phyloP scores from a whole-genome alignment of 129 eudicot species.

The Gnaphalium uliginosum region DNA sequence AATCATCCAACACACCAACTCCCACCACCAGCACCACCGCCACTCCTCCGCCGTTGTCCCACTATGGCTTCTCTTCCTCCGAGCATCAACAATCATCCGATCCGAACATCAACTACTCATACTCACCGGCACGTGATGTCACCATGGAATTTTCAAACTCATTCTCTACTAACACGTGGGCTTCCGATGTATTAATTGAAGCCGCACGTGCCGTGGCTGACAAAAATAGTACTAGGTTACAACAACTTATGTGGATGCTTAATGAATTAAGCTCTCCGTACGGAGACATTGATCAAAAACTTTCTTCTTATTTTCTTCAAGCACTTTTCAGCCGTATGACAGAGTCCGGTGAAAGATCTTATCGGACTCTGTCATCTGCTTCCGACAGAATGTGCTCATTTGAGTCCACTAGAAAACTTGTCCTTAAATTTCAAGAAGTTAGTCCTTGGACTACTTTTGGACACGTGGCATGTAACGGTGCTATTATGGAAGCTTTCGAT shows the following conservation, averaged over 20 bases:
- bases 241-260: constrained; percentile 90
- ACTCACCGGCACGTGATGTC: constrained; percentile 47
- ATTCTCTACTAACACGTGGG: constrained; percentile 59
- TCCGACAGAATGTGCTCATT: constrained; percentile 64
- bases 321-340: constrained; percentile 86
- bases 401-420: constrained; percentile 64
- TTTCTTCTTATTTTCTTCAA: constrained; percentile 75
- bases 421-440: constrained; percentile 84
- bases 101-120: constrained; percentile 40
- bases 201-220: constrained; percentile 76
- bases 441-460: constrained; percentile 99
- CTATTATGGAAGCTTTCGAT: constrained; percentile 86
- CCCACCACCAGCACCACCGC: constrained; percentile 41
- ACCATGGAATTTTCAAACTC: constrained; percentile 58
- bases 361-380: constrained; percentile 51
- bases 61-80: constrained; percentile 36
- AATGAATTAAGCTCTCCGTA: constrained; percentile 85
- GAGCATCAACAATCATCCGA: constrained; percentile 48
- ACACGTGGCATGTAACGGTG: constrained; percentile 89
- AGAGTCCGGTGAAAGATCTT: constrained; percentile 61
- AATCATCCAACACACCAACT: constrained; percentile 35
- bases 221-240: constrained; percentile 50
- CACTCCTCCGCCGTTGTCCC: constrained; percentile 33
- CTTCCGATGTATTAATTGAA: constrained; percentile 56
- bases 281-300: constrained; percentile 82